Evolutionary conservation across 805 yeast species (phyloP).

Genomic region (Cyberlindnera euphorbiiphila): DNA sequence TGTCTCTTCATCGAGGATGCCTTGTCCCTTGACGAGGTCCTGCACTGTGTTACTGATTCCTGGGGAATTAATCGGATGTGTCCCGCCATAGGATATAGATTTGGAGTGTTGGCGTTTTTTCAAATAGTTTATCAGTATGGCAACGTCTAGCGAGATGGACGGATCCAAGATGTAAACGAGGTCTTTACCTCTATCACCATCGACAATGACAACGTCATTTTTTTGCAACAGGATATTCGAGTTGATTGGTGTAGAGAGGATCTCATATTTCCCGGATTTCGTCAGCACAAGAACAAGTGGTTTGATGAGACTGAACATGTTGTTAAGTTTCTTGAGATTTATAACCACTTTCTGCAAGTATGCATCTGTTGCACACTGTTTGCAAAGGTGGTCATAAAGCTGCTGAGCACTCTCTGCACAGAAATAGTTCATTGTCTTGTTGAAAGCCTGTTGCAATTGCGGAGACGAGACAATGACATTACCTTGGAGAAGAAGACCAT

Average conservation of each 20-base stretch:
- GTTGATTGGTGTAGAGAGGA: slow-evolving; percentile 61
- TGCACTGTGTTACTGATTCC: slow-evolving; percentile 22
- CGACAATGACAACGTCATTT: slow-evolving; percentile 69
- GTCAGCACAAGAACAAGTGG: slow-evolving; percentile 45
- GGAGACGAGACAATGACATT: slow-evolving; percentile 57
- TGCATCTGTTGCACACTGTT: slow-evolving; percentile 33
- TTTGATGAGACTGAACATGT: slow-evolving; percentile 24
- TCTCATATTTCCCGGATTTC: slow-evolving; percentile 66
- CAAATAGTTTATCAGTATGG: slow-evolving; percentile 66
- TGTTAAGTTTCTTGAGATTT: slow-evolving; percentile 29
- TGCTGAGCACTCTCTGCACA: slow-evolving; percentile 39
- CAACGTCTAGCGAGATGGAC: slow-evolving; percentile 54
- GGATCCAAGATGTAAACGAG: slow-evolving; percentile 71
- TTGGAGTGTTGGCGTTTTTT: slow-evolving; percentile 69
- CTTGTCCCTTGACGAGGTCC: slow-evolving; percentile 25
- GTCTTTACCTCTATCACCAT: slow-evolving; percentile 84
- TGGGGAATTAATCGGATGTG: background rate
- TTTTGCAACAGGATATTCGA: slow-evolving; percentile 56
- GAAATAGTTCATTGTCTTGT: slow-evolving; percentile 52
- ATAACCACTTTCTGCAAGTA: slow-evolving; percentile 19
- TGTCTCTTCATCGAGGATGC: slow-evolving; percentile 35
- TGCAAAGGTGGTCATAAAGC: slow-evolving; percentile 36
- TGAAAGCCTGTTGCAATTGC: slow-evolving; percentile 47
- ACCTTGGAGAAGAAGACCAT: slow-evolving; percentile 56
- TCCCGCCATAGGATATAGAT: slow-evolving; percentile 32